phyloP scores from a whole-genome alignment of 345 rosid genomes.

The Rhodomyrtus tomentosa region DNA sequence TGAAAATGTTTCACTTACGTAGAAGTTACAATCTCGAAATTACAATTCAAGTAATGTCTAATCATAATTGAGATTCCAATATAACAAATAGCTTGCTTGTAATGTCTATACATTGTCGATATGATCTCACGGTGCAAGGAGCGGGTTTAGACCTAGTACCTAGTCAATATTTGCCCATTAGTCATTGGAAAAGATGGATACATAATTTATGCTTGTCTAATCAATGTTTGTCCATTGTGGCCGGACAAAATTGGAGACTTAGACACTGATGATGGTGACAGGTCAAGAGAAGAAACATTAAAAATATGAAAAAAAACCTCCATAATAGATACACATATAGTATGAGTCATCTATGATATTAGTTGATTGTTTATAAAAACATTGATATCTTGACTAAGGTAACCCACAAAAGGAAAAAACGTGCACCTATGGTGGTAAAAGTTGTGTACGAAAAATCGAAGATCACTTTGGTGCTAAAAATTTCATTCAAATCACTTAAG shows the following conservation, averaged over 20 bases:
- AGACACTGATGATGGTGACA: neutral
- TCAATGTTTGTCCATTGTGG: neutral
- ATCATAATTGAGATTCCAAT: neutral
- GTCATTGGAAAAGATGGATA: neutral
- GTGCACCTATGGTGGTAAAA: too few species aligned
- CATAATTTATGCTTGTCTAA: neutral
- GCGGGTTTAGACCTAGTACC: neutral
- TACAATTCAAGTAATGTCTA: accelerated
- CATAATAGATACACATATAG: too few species aligned
- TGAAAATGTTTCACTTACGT: too few species aligned
- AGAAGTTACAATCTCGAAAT: neutral
- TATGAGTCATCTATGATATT: too few species aligned
- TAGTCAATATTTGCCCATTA: neutral
- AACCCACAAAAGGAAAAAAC: too few species aligned
- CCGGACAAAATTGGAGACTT: neutral
- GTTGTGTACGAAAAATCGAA: too few species aligned
- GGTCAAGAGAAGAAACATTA: neutral
- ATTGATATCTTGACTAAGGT: too few species aligned
- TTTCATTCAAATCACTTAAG: too few species aligned
- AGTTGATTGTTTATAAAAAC: too few species aligned
- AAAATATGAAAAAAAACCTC: too few species aligned
- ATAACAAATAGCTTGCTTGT: neutral
- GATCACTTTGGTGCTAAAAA: too few species aligned
- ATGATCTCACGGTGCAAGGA: neutral
- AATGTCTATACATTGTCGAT: too few species aligned